Evolutionary conservation across 768 basidiomycete genomes (phyloP).

Genomic region (Mycena epipterygia): DNA sequence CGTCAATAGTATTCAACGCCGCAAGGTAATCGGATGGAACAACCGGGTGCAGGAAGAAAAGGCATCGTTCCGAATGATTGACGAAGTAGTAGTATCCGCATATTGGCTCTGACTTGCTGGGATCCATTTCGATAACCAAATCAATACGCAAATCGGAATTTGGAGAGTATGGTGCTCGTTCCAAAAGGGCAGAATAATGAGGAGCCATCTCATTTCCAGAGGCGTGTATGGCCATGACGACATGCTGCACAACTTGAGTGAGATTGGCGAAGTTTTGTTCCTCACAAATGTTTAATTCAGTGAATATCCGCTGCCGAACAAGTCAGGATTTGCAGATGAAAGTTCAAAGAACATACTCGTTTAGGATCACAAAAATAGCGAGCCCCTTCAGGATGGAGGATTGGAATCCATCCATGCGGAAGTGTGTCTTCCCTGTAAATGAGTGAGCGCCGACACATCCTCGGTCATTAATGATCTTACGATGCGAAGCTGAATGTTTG

Average conservation of each 20-base stretch:
- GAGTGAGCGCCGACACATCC: neutral
- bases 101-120: neutral
- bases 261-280: neutral
- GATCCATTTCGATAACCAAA: constrained; percentile 2
- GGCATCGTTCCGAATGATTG: constrained; percentile 47
- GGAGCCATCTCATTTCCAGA: neutral
- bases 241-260: constrained; percentile 10
- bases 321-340: neutral
- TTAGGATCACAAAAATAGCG: constrained; percentile 26
- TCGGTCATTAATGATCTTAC: neutral
- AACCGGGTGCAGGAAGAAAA: constrained; percentile 59
- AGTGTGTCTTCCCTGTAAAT: neutral
- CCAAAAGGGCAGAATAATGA: constrained; percentile 19
- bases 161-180: neutral
- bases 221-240: neutral
- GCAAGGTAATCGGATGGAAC: constrained; percentile 40
- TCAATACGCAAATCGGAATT: constrained; percentile 20
- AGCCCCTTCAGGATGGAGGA: constrained; percentile 33
- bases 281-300: constrained; percentile 26
- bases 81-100: constrained; percentile 56
- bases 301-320: constrained; percentile 22
- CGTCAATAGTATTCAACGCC: neutral
- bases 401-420: constrained; percentile 8
- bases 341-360: neutral
- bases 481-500: neutral